Percentiles rank a stretch among this genome's conserved stretches.
Conservation (phyloP, 2,329 filamentous ascomycete genomes). For the Dryadomyces quercus-mongolicae region DNA sequence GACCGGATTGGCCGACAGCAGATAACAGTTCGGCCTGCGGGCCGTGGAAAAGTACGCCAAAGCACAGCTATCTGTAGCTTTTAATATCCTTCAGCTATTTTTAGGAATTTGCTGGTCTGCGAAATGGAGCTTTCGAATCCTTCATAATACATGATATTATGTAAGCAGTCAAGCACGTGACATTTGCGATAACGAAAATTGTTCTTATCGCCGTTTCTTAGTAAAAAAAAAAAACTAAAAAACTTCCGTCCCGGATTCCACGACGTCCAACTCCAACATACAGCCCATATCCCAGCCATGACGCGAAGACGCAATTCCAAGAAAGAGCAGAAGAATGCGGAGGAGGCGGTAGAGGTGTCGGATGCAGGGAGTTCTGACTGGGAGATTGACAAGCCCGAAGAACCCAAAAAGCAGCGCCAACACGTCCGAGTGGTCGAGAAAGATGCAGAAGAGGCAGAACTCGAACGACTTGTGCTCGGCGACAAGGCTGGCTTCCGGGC, state of each 20-base stretch:
- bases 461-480: slow-evolving; percentile 82
- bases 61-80: no score
- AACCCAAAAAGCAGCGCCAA: neutral
- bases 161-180: no score
- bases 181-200: neutral
- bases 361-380: slow-evolving; percentile 4
- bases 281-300: slow-evolving; percentile 4
- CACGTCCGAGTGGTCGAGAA: slow-evolving; percentile 39
- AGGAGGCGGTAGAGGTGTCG: slow-evolving; percentile 2
- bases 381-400: neutral
- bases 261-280: neutral
- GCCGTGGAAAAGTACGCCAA: no score
- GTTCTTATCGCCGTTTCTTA: neutral
- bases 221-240: neutral
- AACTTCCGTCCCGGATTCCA: neutral
- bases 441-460: slow-evolving; percentile 71
- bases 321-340: no score
- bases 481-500: slow-evolving; percentile 72
- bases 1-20: no score
- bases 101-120: no score
- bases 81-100: no score
- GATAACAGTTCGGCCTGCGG: no score
- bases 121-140: no score
- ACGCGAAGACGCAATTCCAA: neutral
- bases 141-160: no score